These are phyloP conservation scores for Naganishia onofrii DNA, from an alignment of 768 basidiomycete species.

Conservation along the genomic window DNA sequence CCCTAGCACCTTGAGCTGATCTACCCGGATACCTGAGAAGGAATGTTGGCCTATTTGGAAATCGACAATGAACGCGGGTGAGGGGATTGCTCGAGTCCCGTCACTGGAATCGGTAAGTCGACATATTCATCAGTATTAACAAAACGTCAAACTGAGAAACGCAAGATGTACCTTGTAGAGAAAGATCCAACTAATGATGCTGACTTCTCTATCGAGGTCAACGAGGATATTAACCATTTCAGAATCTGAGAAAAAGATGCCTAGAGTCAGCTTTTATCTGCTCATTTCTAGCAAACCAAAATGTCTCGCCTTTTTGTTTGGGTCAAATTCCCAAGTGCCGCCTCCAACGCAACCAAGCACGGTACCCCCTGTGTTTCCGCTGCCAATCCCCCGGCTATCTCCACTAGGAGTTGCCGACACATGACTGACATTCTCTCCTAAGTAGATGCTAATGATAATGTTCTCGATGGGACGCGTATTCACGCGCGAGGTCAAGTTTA, in stretches of 20 bases:
- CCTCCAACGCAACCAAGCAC: constrained; percentile 51
- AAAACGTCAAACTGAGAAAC: constrained; percentile 3
- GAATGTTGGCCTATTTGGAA: constrained; percentile 71
- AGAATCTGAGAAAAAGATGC: constrained; percentile 61
- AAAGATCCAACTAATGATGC: constrained; percentile 78
- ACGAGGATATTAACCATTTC: constrained; percentile 72
- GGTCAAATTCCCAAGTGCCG: constrained; percentile 79
- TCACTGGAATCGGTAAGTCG: constrained; percentile 48
- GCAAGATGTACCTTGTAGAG: constrained; percentile 60
- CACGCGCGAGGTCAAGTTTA: constrained; percentile 44
- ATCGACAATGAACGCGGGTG: constrained; percentile 68
- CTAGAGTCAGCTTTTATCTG: background rate
- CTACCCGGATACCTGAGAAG: constrained; percentile 77
- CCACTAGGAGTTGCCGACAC: constrained; percentile 68
- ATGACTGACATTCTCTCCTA: constrained; percentile 70
- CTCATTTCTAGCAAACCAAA: background rate
- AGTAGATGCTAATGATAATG: constrained; percentile 66
- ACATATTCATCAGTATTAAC: constrained; percentile 1
- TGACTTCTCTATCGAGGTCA: constrained; percentile 62
- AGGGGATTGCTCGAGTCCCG: constrained; percentile 60
- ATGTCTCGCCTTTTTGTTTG: constrained; percentile 60
- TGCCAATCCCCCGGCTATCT: constrained; percentile 34
- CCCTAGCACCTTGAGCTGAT: constrained; percentile 70
- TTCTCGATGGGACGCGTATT: constrained; percentile 64
- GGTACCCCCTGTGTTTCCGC: constrained; percentile 22